Evolutionary conservation across 257 asterid genomes (phyloP).

Genomic region (Petunia axillaris): DNA sequence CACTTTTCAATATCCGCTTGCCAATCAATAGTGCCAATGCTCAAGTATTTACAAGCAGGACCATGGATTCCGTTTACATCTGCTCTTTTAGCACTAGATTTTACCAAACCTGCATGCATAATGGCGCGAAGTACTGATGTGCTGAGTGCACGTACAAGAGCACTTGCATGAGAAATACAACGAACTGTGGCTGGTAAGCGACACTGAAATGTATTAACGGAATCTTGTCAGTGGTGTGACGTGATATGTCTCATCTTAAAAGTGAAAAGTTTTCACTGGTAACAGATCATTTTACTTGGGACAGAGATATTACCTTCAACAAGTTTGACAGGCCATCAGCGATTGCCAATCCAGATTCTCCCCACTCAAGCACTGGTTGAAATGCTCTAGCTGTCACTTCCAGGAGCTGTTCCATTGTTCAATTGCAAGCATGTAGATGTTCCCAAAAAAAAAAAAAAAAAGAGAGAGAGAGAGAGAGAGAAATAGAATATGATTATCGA

Average conservation of each 20-base stretch:
- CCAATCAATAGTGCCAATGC: constrained; percentile 61
- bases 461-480: background rate
- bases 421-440: constrained; percentile 31
- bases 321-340: constrained; percentile 92
- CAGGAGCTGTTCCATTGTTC: constrained; percentile 57
- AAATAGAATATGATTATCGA: constrained; percentile 11
- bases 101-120: constrained; percentile 55
- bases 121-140: constrained; percentile 91
- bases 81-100: constrained; percentile 44
- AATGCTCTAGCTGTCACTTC: constrained; percentile 97
- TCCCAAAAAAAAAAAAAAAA: background rate
- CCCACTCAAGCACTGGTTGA: constrained; percentile 91
- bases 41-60: constrained; percentile 60
- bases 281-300: background rate
- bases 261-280: background rate
- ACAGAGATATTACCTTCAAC: constrained; percentile 63
- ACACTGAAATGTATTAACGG: constrained; percentile 54
- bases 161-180: constrained; percentile 91
- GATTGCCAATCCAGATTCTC: constrained; percentile 85
- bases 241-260: background rate
- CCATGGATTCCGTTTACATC: constrained; percentile 43
- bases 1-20: constrained; percentile 77
- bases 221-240: constrained; percentile 21
- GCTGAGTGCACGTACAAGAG: constrained; percentile 98
- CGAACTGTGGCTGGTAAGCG: constrained; percentile 92